Evolutionary conservation across 805 yeast species (phyloP).

Genomic region (Kluyveromyces aestuarii): DNA sequence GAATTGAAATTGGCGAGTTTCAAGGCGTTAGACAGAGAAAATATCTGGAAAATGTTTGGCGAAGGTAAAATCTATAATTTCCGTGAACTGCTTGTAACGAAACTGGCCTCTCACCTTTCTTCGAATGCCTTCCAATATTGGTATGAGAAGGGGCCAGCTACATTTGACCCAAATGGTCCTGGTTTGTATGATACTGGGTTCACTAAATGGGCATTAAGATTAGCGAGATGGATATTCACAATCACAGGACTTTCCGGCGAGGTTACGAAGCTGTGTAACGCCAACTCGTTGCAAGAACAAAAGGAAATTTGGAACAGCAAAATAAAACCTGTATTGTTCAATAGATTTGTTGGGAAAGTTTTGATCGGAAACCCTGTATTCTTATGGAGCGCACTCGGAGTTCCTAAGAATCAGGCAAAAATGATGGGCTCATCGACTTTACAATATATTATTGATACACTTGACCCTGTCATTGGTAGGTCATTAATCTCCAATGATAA

Average conservation of each 20-base stretch:
- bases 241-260: slow-evolving; percentile 43
- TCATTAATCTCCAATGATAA: slow-evolving; percentile 61
- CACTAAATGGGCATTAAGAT: slow-evolving; percentile 75
- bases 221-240: slow-evolving; percentile 52
- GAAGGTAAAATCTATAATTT: slow-evolving; percentile 55
- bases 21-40: slow-evolving; percentile 44
- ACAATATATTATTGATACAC: slow-evolving; percentile 65
- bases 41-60: slow-evolving; percentile 71
- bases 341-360: slow-evolving; percentile 56
- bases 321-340: slow-evolving; percentile 62
- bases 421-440: slow-evolving; percentile 69
- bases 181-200: slow-evolving; percentile 79
- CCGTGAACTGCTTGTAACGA: slow-evolving; percentile 40
- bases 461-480: slow-evolving; percentile 63
- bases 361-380: slow-evolving; percentile 78
- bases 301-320: slow-evolving; percentile 49
- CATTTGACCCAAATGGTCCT: slow-evolving; percentile 44
- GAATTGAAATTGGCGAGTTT: slow-evolving; percentile 72
- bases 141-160: slow-evolving; percentile 51
- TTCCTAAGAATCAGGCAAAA: slow-evolving; percentile 74
- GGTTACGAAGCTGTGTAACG: slow-evolving; percentile 46
- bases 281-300: slow-evolving; percentile 56
- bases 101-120: slow-evolving; percentile 61
- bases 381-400: slow-evolving; percentile 86
- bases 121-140: slow-evolving; percentile 78